Evolutionary conservation across 2,329 filamentous ascomycete species (phyloP).

Genomic region (Colletotrichum shisoi): DNA sequence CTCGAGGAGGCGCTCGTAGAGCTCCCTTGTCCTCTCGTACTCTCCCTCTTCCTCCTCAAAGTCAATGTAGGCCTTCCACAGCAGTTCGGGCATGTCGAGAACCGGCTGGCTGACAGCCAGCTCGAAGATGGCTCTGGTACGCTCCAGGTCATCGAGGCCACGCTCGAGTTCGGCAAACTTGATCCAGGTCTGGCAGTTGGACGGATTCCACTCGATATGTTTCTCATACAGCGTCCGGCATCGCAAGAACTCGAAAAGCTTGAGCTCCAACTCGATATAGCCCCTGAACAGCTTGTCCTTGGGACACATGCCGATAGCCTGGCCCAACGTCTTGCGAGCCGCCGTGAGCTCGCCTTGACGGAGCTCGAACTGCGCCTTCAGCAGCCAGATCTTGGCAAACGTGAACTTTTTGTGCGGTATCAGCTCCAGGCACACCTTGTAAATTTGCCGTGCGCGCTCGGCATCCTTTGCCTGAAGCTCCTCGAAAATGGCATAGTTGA

Average conservation of each 20-base stretch:
- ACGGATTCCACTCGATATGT: constrained; percentile 88
- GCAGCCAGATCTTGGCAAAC: constrained; percentile 94
- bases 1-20: constrained; percentile 89
- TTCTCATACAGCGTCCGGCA: constrained; percentile 94
- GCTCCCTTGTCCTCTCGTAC: constrained; percentile 78
- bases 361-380: constrained; percentile 92
- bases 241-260: constrained; percentile 90
- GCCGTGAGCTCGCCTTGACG: constrained; percentile 81
- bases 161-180: constrained; percentile 93
- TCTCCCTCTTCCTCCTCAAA: constrained; percentile 97
- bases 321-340: constrained; percentile 87
- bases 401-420: constrained; percentile 97
- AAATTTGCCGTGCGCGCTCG: constrained; percentile 85
- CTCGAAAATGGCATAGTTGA: constrained; percentile 96
- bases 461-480: constrained; percentile 84
- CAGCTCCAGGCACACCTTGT: constrained; percentile 83
- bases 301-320: constrained; percentile 90
- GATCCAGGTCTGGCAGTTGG: constrained; percentile 95
- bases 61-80: constrained; percentile 99
- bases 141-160: constrained; percentile 86
- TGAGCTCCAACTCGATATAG: constrained; percentile 91
- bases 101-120: constrained; percentile 82
- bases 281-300: constrained; percentile 95
- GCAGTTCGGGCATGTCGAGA: constrained; percentile 94
- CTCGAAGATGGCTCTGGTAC: constrained; percentile 90